Conservation (phyloP, 1,139 yeast species). For the Zygosaccharomyces sapae region DNA sequence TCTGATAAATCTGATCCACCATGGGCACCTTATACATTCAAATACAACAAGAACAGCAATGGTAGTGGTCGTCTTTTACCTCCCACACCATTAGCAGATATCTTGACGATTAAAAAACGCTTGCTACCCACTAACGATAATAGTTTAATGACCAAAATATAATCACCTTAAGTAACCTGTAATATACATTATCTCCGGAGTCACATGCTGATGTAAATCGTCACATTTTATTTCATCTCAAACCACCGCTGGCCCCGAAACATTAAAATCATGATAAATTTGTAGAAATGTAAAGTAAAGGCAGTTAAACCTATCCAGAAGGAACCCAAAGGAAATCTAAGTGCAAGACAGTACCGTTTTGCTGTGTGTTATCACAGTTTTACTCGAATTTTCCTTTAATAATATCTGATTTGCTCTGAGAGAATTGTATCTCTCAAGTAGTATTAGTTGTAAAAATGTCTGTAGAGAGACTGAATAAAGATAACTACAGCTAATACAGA, state of each 20-base stretch:
- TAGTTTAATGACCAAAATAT: not conserved
- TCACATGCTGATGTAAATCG: not conserved
- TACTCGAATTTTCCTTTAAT: not conserved
- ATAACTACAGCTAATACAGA: not conserved
- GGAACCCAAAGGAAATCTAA: not conserved
- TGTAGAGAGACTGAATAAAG: not conserved
- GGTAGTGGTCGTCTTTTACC: not conserved
- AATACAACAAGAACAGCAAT: constrained; percentile 7
- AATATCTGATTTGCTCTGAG: not conserved
- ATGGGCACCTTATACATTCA: constrained; percentile 18
- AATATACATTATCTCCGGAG: not conserved
- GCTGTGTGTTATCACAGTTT: not conserved
- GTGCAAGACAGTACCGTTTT: not conserved
- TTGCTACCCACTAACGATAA: not conserved
- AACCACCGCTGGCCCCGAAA: not conserved
- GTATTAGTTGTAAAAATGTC: not conserved
- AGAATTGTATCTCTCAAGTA: not conserved
- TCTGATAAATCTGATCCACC: constrained; percentile 3
- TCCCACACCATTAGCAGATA: constrained; percentile 27
- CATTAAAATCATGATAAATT: not conserved
- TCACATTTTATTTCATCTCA: not conserved
- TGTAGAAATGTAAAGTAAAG: not conserved
- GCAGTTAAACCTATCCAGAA: not conserved
- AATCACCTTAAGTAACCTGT: not conserved
- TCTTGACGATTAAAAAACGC: not conserved